A percentile compares a stretch with the other conserved stretches of the same genome.
These are phyloP conservation scores for Tricholoma sp. DNA, from an alignment of 768 basidiomycete species.

Conservation along the genomic window DNA sequence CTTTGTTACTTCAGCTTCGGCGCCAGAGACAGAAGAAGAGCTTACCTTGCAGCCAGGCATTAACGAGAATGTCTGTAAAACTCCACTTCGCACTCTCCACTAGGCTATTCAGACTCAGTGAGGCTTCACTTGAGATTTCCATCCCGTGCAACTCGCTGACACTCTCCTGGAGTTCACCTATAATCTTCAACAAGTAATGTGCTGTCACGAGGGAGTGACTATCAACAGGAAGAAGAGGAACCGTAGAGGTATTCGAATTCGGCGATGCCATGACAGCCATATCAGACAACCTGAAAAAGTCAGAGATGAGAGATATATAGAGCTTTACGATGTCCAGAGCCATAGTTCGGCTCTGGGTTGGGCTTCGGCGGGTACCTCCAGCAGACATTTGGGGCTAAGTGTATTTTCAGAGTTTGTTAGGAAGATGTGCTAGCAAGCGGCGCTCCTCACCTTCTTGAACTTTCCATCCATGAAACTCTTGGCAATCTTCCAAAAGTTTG, in stretches of 20 bases:
- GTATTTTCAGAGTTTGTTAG: neutral
- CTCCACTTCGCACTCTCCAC: constrained; percentile 84
- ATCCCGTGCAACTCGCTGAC: constrained; percentile 74
- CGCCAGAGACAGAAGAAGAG: neutral
- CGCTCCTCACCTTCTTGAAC: constrained; percentile 72
- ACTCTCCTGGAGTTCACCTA: constrained; percentile 83
- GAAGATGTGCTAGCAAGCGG: neutral
- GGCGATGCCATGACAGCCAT: constrained; percentile 62
- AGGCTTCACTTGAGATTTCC: constrained; percentile 76
- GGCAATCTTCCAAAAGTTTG: constrained; percentile 92
- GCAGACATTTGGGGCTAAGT: constrained; percentile 24
- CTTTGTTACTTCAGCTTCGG: constrained; percentile 32
- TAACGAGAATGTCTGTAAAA: constrained; percentile 77
- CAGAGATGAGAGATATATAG: constrained; percentile 72
- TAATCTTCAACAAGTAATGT: constrained; percentile 73
- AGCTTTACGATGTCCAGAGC: constrained; percentile 75
- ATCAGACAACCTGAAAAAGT: constrained; percentile 80
- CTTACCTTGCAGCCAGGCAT: constrained; percentile 80
- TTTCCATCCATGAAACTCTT: constrained; percentile 91
- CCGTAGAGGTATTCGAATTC: constrained; percentile 32
- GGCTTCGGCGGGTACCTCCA: constrained; percentile 63
- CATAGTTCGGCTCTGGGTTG: constrained; percentile 78
- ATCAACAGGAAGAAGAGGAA: constrained; percentile 61
- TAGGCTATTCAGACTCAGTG: constrained; percentile 63
- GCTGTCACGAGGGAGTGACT: constrained; percentile 81